A percentile compares a stretch with the other conserved stretches of the same genome.
Evolutionary conservation across 2,329 filamentous ascomycete species (phyloP).

Genomic region (Simplicillium sp.): DNA sequence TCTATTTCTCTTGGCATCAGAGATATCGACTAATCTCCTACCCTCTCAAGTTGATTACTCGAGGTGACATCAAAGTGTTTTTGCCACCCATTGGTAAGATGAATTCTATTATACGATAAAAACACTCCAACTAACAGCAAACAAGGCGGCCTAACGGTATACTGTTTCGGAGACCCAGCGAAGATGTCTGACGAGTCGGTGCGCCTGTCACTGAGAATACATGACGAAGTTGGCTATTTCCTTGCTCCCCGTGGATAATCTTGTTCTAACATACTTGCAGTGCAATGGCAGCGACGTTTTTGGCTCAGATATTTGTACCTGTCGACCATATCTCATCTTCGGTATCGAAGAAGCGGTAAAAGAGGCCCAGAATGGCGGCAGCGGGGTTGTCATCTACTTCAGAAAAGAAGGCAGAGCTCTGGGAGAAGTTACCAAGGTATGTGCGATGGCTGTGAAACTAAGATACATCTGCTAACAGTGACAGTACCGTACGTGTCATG

Average conservation of each 20-base stretch:
- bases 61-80: constrained; percentile 90
- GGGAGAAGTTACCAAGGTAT: constrained; percentile 91
- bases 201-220: constrained; percentile 74
- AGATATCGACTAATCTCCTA: constrained; percentile 8
- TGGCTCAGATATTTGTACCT: constrained; percentile 95
- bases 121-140: constrained; percentile 9
- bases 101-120: neutral
- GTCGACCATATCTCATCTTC: constrained; percentile 89
- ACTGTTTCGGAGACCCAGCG: constrained; percentile 90
- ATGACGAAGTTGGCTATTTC: constrained; percentile 39
- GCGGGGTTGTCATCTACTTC: constrained; percentile 96
- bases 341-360: constrained; percentile 97
- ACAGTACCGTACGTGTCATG: constrained; percentile 34
- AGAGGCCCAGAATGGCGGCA: constrained; percentile 88
- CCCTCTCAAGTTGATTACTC: constrained; percentile 63
- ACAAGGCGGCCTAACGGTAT: constrained; percentile 80
- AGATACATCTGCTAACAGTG: constrained; percentile 18
- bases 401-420: constrained; percentile 91
- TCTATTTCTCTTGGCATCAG: neutral
- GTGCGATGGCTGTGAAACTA: constrained; percentile 13
- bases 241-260: neutral
- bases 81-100: constrained; percentile 74
- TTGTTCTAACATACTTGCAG: constrained; percentile 18
- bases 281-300: constrained; percentile 98
- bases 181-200: constrained; percentile 85